phyloP scores from a whole-genome alignment of 2,329 filamentous ascomycete species.

The Davidsoniella virescens region DNA sequence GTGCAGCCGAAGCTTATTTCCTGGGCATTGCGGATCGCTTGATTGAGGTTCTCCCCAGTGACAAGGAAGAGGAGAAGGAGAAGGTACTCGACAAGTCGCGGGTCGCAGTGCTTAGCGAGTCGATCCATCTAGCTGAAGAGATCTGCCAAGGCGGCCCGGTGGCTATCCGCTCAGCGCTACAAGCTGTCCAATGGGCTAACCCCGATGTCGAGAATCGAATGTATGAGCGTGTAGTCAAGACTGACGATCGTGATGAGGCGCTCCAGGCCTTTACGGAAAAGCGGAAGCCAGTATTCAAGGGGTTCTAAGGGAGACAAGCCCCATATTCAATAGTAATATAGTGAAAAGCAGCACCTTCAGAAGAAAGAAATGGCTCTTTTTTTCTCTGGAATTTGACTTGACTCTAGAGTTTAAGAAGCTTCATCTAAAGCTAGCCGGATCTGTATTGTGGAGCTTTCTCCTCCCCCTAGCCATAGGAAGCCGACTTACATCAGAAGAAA shows the following conservation, averaged over 20 bases:
- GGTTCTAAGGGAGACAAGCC: conserved; percentile 23
- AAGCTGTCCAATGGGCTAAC: conserved; percentile 56
- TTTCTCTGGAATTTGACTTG: too few species aligned
- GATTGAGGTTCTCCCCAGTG: conserved; percentile 51
- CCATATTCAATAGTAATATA: background rate
- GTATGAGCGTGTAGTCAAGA: conserved; percentile 69
- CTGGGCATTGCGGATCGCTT: conserved; percentile 80
- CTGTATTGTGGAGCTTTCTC: too few species aligned
- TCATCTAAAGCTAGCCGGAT: too few species aligned
- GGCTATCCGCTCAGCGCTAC: conserved; percentile 61
- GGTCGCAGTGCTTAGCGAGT: conserved; percentile 54
- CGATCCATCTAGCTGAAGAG: conserved; percentile 61
- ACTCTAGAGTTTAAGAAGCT: too few species aligned
- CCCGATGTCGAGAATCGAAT: conserved; percentile 74
- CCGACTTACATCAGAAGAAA: background rate
- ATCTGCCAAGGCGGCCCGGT: conserved; percentile 85
- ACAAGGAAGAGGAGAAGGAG: conserved; percentile 22
- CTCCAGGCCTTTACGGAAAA: conserved; percentile 62
- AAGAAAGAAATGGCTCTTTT: background rate
- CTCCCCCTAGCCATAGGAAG: too few species aligned
- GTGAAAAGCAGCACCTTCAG: background rate
- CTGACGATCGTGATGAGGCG: conserved; percentile 78
- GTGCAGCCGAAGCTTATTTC: conserved; percentile 75
- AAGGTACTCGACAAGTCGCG: conserved; percentile 41
- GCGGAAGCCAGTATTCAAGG: conserved; percentile 42